Base-by-base conservation (phyloP, 2,329 filamentous ascomycete species). In the Sphaerulina musiva region DNA sequence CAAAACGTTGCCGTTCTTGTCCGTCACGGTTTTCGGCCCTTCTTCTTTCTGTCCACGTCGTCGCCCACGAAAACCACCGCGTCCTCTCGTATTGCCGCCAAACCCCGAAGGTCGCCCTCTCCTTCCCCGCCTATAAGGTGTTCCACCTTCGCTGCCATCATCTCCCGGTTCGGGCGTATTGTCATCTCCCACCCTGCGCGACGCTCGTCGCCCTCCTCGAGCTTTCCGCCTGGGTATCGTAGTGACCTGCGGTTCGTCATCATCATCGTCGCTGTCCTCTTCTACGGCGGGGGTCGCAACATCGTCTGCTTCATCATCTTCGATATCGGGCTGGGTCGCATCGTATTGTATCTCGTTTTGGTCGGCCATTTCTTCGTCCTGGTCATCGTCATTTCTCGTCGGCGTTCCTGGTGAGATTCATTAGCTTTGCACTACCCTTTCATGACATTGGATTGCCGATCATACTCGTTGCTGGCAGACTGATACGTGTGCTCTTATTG, bases 1-100 rank as follows among this genome's bases (percentile, higher is more conserved):
- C 73, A 92, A 85, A 72, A 89, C 84, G 55, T 90, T 95, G 48
- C 93, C 93, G 65, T 96, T 90, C 67, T 95, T 95, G 72, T 97
- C 93, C 56, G 95, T 86, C 4, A 89, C 84, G 57, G 95, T 87
- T 66, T 90, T 83, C 1, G 85, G 89, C 46, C 88, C 84, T 66
- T 91, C 88, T 39, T 85, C 84, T 11, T 84, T 82, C 4, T 84
- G 81, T 39, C 84, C 85, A 53, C 86, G 84, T 74, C 85, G 63
- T 73, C 88, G 71, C 75, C 88, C 82, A 83, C 90, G 89, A 57
- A 88, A 74, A 17, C 82, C 83, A 49, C 79, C 80, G 52, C 77
- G 69, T 34, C 73, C 73, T 47, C 66, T 54, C 7, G 57, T 60
- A 6, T 51, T 53, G 4, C 56, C 58, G n/a, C 53, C 52, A n/a